Evolutionary conservation across 805 yeast species (phyloP).

Genomic region (Komagataella pastoris): DNA sequence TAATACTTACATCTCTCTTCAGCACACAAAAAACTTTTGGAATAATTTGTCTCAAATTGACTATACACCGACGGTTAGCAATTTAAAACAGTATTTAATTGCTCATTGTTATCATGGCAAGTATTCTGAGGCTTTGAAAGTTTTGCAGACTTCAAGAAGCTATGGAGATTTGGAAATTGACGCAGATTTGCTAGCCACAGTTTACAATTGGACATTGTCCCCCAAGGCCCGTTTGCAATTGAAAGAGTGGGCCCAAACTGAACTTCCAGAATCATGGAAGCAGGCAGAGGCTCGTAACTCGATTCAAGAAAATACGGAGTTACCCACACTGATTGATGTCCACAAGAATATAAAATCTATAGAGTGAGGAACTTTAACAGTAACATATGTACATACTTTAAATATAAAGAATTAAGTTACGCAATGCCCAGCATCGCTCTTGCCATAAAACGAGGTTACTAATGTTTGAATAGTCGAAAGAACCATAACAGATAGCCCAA

Average conservation of each 20-base stretch:
- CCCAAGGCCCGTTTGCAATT: constrained; percentile 20
- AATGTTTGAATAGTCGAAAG: constrained; percentile 72
- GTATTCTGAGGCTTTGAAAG: constrained; percentile 38
- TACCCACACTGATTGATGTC: constrained; percentile 16
- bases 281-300: constrained; percentile 16
- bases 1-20: constrained; percentile 36
- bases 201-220: constrained; percentile 32
- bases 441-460: constrained; percentile 21
- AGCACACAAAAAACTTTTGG: constrained; percentile 51
- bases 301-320: constrained; percentile 16
- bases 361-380: not conserved
- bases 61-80: constrained; percentile 35
- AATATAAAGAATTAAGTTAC: not conserved
- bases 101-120: constrained; percentile 61
- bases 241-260: constrained; percentile 23
- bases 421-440: constrained; percentile 15
- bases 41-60: constrained; percentile 38
- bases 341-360: not conserved
- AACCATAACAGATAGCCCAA: constrained; percentile 70
- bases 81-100: constrained; percentile 47
- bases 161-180: constrained; percentile 25
- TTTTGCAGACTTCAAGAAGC: constrained; percentile 32
- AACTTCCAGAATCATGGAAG: constrained; percentile 23
- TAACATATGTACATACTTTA: not conserved
- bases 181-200: constrained; percentile 28